Evolutionary conservation across 352 stramenopile genomes (phyloP), one percentile per base, ranked within the genome.

Genomic region (Globisporangium irregulare): DNA sequence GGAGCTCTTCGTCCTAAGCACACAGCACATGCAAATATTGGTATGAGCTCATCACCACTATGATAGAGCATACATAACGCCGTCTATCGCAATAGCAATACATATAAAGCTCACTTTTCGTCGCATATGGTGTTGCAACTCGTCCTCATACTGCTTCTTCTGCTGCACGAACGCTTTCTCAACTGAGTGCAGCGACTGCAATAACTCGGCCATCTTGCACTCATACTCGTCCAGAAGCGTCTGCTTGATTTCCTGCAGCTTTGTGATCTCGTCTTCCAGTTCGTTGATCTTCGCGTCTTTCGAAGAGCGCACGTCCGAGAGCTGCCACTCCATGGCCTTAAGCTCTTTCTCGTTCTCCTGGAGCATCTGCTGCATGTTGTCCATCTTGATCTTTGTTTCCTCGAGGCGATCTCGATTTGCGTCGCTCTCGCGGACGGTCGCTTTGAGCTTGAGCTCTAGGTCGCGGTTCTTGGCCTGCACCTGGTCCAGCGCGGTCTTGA

Each of bases 161-260:
- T 96, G 89, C 69, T 95, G 86, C 41, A 92, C 82, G 55, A 94
- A 95, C 7, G 86, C 84, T 57, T 87, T 89, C 73, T 95, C 86
- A 10, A 96, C 85, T 4, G 84, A 81, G 58, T 94, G 85, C 38
- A 96, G 71, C 55, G 81, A 91, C 67, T 93, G 82, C 60, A 94
- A 53, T 15, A 94, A 60, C 66, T 96, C 89, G 8, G 84, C 85
- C 84, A 95, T 94, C 66, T 95, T 95, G 12, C 64, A 74, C 67
- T 96, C 89, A 65, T 95, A 93, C 71, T 96, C 87, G 65, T 94
- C 87, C 56, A 95, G 63, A 24, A 96, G 67, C 32, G 80, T 73
- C 55, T 95, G 87, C 64, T 95, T 95, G 0, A 90, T 73, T 6
- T 92, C 76, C 55, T 91, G 80, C 4, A 95, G 55, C 48, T 80